These are phyloP conservation scores for Omphalotus olearius DNA, from an alignment of 1,284 basidiomycete genomes.

Conservation along the genomic window DNA sequence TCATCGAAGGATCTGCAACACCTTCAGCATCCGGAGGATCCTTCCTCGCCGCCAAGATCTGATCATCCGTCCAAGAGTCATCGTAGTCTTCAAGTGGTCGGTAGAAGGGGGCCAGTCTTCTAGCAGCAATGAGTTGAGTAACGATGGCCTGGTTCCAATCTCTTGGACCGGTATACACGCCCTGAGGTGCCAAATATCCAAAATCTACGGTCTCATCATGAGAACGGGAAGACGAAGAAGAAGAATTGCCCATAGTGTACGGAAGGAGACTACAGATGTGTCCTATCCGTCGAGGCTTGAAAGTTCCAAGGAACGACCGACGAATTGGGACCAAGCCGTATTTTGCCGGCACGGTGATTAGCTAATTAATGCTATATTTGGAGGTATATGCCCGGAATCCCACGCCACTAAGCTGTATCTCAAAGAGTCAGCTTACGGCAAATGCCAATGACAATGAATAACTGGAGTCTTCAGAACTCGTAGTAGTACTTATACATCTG, in stretches of 20 bases:
- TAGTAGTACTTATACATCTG: too few species aligned
- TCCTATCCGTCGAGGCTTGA: conserved; percentile 1
- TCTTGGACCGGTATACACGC: conserved; percentile 81
- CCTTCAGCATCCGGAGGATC: conserved; percentile 47
- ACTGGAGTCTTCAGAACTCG: too few species aligned
- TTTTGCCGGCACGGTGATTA: neutral
- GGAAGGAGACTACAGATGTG: conserved; percentile 8
- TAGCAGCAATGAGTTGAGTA: conserved; percentile 81
- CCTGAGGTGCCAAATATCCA: conserved; percentile 84
- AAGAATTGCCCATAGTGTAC: conserved; percentile 67
- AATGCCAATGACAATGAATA: too few species aligned
- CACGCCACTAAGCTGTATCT: too few species aligned
- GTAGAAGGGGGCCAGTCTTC: conserved; percentile 93
- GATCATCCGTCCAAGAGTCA: conserved; percentile 80
- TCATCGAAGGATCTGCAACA: conserved; percentile 24
- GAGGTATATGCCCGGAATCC: too few species aligned
- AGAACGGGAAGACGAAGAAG: conserved; percentile 66
- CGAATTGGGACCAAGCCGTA: neutral
- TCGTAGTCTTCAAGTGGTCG: conserved; percentile 92
- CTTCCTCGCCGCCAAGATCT: conserved; percentile 75
- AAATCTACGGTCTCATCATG: conserved; percentile 79
- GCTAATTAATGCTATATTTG: too few species aligned
- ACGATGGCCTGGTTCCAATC: conserved; percentile 92
- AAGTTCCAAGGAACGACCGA: too few species aligned
- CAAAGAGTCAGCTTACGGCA: too few species aligned